phyloP scores from a whole-genome alignment of 179 eudicot species.

The Drosera spatulata region DNA sequence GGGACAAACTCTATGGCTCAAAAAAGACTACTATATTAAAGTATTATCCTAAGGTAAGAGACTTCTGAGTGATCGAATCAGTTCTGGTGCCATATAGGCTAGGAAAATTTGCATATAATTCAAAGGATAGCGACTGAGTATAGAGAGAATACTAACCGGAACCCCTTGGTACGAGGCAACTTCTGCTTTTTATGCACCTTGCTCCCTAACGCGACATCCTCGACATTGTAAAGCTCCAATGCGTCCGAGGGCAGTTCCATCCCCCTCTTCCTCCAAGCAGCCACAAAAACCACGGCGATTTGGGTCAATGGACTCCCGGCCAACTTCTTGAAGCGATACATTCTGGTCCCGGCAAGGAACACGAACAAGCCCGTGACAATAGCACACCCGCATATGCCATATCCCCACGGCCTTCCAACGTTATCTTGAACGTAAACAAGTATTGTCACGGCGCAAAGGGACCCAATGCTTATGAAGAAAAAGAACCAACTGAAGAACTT shows the following conservation, averaged over 20 bases:
- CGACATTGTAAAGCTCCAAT: conserved; percentile 35
- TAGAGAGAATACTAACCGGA: conserved; percentile 34
- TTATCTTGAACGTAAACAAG: too few relatives aligned
- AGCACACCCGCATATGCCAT: conserved; percentile 10
- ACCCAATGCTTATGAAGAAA: conserved; percentile 50
- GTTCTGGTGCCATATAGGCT: too few relatives aligned
- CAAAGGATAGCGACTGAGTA: too few relatives aligned
- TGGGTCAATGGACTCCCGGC: conserved; percentile 86
- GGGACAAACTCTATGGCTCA: too few relatives aligned
- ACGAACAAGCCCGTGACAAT: conserved; percentile 42
- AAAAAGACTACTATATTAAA: too few relatives aligned
- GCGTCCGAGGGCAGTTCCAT: conserved; percentile 55
- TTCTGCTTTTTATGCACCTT: conserved; percentile 26
- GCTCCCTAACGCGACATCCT: conserved; percentile 17
- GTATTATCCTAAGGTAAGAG: too few relatives aligned
- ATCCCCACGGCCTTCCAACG: too few relatives aligned
- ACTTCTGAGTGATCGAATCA: too few relatives aligned
- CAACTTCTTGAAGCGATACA: conserved; percentile 82
- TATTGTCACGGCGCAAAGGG: too few relatives aligned
- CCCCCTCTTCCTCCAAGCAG: conserved; percentile 57
- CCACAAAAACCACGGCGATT: conserved; percentile 62
- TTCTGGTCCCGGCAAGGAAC: conserved; percentile 51
- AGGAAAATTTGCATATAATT: too few relatives aligned
- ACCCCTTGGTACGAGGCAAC: conserved; percentile 67
- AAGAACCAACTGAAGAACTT: conserved; percentile 86